Evolutionary conservation across 1,284 basidiomycete genomes (phyloP).

Genomic region (Rhodotorula glutinis): DNA sequence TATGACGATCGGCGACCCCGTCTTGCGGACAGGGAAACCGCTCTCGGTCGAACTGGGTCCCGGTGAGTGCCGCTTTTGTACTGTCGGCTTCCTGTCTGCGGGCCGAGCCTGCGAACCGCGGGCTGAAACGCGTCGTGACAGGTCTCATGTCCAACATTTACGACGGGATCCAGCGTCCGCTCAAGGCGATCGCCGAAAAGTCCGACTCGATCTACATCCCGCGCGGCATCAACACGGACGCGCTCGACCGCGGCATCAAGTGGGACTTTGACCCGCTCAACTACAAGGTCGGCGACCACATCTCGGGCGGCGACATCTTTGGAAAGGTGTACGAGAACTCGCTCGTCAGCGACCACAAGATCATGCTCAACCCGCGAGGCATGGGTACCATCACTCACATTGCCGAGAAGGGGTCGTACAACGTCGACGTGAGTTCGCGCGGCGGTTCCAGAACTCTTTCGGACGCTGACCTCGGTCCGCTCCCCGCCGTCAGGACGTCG

Average conservation of each 20-base stretch:
- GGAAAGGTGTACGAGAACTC: constrained; percentile 97
- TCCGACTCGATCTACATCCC: constrained; percentile 99
- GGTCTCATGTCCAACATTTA: constrained; percentile 98
- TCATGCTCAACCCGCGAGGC: constrained; percentile 90
- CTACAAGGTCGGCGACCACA: constrained; percentile 90
- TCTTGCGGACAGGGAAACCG: constrained; percentile 94
- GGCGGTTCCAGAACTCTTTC: background rate
- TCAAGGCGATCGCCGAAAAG: constrained; percentile 87
- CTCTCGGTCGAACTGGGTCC: constrained; percentile 96
- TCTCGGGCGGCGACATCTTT: constrained; percentile 94
- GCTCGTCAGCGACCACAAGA: constrained; percentile 91
- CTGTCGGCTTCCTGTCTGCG: no score
- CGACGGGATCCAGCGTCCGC: constrained; percentile 84
- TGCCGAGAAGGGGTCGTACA: constrained; percentile 91
- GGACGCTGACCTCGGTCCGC: background rate
- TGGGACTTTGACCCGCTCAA: constrained; percentile 95
- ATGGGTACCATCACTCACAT: constrained; percentile 92
- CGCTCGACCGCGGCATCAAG: constrained; percentile 78
- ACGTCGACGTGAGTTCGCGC: constrained; percentile 68
- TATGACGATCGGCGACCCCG: constrained; percentile 94
- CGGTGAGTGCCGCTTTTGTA: constrained; percentile 54
- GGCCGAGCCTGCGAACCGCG: no score
- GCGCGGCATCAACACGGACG: constrained; percentile 94
- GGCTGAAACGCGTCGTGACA: constrained; percentile 44
- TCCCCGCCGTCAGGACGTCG: constrained; percentile 65